phyloP scores from a whole-genome alignment of 2,329 filamentous ascomycete genomes.

The Exserohilum rostratum region DNA sequence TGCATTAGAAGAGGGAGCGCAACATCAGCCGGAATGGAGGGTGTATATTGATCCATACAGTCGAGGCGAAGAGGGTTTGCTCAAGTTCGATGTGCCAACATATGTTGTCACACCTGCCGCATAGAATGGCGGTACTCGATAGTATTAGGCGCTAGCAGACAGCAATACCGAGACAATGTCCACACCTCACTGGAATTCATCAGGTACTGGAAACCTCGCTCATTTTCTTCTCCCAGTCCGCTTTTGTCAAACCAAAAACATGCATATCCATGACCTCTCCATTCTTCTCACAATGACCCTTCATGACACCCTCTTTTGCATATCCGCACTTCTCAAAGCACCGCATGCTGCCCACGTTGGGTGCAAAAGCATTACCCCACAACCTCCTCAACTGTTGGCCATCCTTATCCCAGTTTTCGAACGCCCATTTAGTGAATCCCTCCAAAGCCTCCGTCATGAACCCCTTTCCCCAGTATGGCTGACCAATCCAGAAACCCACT shows the following conservation, averaged over 20 bases:
- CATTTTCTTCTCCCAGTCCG: slow-evolving; percentile 33
- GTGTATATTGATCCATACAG: too few relatives aligned
- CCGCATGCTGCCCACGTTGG: slow-evolving; percentile 45
- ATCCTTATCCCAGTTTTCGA: slow-evolving; percentile 32
- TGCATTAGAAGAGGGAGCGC: too few relatives aligned
- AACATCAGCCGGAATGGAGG: too few relatives aligned
- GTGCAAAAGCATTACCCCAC: slow-evolving; percentile 35
- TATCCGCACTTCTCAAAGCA: slow-evolving; percentile 50
- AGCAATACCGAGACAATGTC: too few relatives aligned
- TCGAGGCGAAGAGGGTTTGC: too few relatives aligned
- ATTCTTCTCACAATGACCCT: slow-evolving; percentile 43
- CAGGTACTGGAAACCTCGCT: too few relatives aligned
- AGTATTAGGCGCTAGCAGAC: too few relatives aligned
- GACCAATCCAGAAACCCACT: slow-evolving; percentile 53
- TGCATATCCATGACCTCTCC: slow-evolving; percentile 42
- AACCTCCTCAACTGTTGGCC: slow-evolving; percentile 35
- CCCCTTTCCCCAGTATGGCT: slow-evolving; percentile 45
- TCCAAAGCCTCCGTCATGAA: slow-evolving; percentile 42
- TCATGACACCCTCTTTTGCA: slow-evolving; percentile 44
- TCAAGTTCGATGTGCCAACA: too few relatives aligned
- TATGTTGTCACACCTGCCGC: too few relatives aligned
- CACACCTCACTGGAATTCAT: too few relatives aligned
- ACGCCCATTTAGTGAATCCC: slow-evolving; percentile 46
- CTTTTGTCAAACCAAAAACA: slow-evolving; percentile 45
- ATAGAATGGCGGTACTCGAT: too few relatives aligned